phyloP scores from a whole-genome alignment of 352 stramenopile species.

The Phytophthora syringae region DNA sequence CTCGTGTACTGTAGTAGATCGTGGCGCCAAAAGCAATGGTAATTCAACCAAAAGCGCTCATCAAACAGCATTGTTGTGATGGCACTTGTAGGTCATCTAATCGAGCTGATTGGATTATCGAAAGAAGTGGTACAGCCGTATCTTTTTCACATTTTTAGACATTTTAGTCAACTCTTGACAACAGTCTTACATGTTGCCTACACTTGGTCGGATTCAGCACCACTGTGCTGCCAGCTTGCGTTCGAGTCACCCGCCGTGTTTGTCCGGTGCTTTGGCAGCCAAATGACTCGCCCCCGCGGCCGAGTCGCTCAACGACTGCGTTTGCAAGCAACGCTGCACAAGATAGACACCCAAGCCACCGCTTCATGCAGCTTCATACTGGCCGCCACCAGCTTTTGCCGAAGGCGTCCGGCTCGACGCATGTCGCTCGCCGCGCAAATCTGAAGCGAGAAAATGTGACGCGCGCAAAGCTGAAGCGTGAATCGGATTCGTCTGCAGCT shows the following conservation, averaged over 20 bases:
- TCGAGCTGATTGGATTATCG: constrained; percentile 19
- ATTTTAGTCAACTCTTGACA: no score
- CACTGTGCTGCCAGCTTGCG: no score
- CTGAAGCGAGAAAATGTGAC: constrained; percentile 28
- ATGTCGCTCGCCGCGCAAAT: constrained; percentile 25
- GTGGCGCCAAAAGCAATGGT: background rate
- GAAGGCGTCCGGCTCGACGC: background rate
- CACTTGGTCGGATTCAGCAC: no score
- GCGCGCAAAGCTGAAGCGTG: constrained; percentile 14
- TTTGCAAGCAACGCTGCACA: constrained; percentile 11
- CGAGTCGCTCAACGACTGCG: constrained; percentile 15
- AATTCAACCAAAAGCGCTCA: background rate
- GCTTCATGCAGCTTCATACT: background rate
- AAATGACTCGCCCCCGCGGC: constrained; percentile 12
- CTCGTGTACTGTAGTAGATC: background rate
- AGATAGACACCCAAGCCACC: constrained; percentile 17
- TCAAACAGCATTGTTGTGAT: background rate
- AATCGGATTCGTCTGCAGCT: constrained; percentile 12
- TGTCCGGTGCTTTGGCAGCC: constrained; percentile 37
- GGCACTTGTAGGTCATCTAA: constrained; percentile 18
- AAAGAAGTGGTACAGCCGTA: background rate
- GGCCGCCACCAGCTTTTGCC: background rate
- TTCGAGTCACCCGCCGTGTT: constrained; percentile 11
- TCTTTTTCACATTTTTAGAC: background rate
- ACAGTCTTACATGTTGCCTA: no score